Evolutionary conservation across 805 yeast species (phyloP), one percentile per base, ranked within the genome.

Genomic region (Wickerhamomyces chaumierensis): DNA sequence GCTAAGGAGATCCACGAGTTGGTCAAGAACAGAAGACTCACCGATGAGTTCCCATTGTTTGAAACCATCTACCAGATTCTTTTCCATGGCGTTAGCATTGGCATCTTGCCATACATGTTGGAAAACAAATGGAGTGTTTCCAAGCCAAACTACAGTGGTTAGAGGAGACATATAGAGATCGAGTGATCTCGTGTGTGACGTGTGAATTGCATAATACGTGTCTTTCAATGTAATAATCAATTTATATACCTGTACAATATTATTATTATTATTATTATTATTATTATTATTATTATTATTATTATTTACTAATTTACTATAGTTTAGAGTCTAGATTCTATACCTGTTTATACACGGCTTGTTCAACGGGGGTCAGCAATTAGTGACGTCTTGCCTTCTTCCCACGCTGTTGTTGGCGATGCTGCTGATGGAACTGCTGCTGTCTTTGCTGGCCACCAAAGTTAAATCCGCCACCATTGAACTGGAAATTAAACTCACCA

Each of bases 1-100:
- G 74, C 88, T 40, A 75, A 73, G 57, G 97, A 88, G 67, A 95
- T 90, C 35, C 81, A 85, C 61, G 90, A 81, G 51, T 75, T 70
- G 56, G 55, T 66, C 42, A 67, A 66, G 36, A 37, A 45, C 37
- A 41, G 37, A 33, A 42, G 42, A 1, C 43, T 27, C 20, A 42
- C 39, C 20, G 48, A 45, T 13, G 82, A 81, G 48, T 83, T 78
- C 68, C 92, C 92, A 36, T 32, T 45, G 36, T 45, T 81, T 31
- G 48, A 45, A 28, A 45, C 48, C 14, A 45, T 46, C 2, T 45
- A 81, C 58, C 71, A 69, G 48, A 78, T 83, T 43, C 66, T 81
- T 37, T 80, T 69, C 56, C 79, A 78, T 39, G 68, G 68, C 39
- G 69, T 71, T 42, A 65, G 70, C 41, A 74, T 81, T 48, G 74